Conservation (phyloP, 306 rosid genomes). For the Quercus glauca region DNA sequence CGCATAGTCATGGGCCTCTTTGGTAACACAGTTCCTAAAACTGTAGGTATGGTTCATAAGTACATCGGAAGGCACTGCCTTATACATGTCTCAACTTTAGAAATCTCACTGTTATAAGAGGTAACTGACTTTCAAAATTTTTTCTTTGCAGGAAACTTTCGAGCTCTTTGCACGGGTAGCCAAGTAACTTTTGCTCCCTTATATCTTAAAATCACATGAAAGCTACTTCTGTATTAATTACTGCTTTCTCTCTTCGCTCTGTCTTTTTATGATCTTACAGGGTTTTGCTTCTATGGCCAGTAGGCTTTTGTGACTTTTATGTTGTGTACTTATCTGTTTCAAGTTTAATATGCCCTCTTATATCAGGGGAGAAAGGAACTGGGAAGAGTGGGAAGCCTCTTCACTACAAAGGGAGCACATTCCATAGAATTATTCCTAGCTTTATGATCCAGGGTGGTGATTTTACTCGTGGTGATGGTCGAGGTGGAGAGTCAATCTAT, state of each 20-base stretch:
- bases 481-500: constrained; percentile 85
- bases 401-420: constrained; percentile 71
- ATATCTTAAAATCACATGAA: constrained; percentile 2
- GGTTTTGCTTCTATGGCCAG: neutral
- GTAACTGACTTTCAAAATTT: constrained; percentile 17
- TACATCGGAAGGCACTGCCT: neutral
- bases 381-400: constrained; percentile 65
- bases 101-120: neutral
- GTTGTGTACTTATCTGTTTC: neutral
- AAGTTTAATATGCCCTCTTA: constrained; percentile 1
- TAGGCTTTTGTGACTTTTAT: neutral
- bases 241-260: neutral
- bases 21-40: constrained; percentile 73
- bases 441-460: constrained; percentile 94
- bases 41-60: constrained; percentile 50
- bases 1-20: constrained; percentile 74
- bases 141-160: constrained; percentile 71
- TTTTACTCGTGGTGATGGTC: constrained; percentile 79
- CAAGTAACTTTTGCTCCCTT: constrained; percentile 37
- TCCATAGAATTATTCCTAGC: constrained; percentile 80
- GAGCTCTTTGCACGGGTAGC: constrained; percentile 90
- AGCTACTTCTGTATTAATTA: neutral
- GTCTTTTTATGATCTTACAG: neutral
- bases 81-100: neutral
- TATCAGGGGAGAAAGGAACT: constrained; percentile 81